Percentiles rank a stretch among this genome's conserved stretches.
Conservation (phyloP, 345 rosid genomes). For the Ceriops tagal region DNA sequence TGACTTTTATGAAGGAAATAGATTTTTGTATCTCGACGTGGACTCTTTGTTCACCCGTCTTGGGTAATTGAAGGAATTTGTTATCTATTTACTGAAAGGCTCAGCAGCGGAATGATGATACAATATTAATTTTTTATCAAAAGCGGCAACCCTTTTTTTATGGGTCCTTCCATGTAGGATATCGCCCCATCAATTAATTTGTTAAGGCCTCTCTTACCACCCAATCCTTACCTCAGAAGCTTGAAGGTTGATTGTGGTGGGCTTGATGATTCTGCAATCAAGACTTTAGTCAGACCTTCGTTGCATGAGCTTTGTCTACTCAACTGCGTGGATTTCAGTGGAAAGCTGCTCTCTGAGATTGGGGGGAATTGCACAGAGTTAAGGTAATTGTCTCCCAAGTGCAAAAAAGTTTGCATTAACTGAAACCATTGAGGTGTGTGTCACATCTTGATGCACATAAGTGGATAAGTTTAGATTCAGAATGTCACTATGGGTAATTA, state of each 20-base stretch:
- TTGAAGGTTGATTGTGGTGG: slow-evolving; percentile 74
- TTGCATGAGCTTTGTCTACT: slow-evolving; percentile 62
- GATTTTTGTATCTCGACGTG: not conserved
- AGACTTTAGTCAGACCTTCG: slow-evolving; percentile 53
- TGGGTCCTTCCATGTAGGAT: slow-evolving; percentile 32
- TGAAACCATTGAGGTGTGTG: not conserved
- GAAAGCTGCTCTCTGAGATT: slow-evolving; percentile 72
- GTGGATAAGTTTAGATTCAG: not conserved
- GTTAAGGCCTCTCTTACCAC: slow-evolving; percentile 63
- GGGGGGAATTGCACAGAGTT: slow-evolving; percentile 64
- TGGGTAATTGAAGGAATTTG: not conserved
- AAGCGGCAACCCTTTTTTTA: not conserved
- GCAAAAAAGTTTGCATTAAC: not conserved
- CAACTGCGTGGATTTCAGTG: slow-evolving; percentile 70
- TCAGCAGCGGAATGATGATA: not conserved
- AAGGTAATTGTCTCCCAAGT: slow-evolving; percentile 35
- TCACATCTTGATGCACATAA: not conserved
- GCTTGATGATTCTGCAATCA: slow-evolving; percentile 61
- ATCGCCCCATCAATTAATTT: slow-evolving; percentile 51
- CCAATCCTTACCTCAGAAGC: slow-evolving; percentile 61
- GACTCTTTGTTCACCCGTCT: not conserved
- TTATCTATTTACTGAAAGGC: not conserved
- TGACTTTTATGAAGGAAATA: not conserved
- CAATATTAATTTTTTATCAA: not conserved
- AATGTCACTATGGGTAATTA: not conserved